These are phyloP conservation scores for Akanthomyces uredinophilus DNA, from an alignment of 2,329 filamentous ascomycete species.

Conservation along the genomic window DNA sequence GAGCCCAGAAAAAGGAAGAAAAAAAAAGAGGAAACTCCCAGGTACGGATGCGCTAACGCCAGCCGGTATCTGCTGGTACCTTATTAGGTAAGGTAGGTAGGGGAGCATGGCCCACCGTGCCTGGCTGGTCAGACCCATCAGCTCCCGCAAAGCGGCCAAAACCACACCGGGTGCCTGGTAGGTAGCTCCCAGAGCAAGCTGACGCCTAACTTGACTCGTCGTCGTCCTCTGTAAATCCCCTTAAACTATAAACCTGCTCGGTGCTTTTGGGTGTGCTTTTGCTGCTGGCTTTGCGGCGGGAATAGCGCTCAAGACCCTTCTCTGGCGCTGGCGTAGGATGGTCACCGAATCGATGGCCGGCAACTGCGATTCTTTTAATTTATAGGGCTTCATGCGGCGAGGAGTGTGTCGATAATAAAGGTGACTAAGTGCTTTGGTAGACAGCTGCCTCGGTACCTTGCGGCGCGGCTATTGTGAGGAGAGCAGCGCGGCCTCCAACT, in stretches of 20 bases:
- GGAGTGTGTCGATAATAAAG: too few species aligned
- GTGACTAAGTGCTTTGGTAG: too few species aligned
- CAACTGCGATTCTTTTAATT: neutral
- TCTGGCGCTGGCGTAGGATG: neutral
- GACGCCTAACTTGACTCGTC: neutral
- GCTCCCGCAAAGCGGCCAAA: neutral
- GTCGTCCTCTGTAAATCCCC: neutral
- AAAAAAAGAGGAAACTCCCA: neutral
- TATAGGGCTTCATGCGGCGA: too few species aligned
- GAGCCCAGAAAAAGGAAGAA: neutral
- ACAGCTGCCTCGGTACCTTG: too few species aligned
- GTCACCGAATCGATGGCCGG: neutral
- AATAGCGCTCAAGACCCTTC: neutral
- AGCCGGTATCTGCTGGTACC: too few species aligned
- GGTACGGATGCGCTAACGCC: constrained; percentile 2
- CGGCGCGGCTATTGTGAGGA: too few species aligned
- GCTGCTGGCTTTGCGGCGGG: neutral
- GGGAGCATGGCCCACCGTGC: neutral
- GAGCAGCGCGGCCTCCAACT: too few species aligned
- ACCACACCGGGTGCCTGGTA: neutral
- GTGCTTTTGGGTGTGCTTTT: neutral
- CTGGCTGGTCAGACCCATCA: neutral
- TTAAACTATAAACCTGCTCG: neutral
- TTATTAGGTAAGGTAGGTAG: too few species aligned
- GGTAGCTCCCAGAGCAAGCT: neutral